Evolutionary conservation across 305 asterid species (phyloP), one percentile per base, ranked within the genome.

Genomic region (Solanum hybrid): DNA sequence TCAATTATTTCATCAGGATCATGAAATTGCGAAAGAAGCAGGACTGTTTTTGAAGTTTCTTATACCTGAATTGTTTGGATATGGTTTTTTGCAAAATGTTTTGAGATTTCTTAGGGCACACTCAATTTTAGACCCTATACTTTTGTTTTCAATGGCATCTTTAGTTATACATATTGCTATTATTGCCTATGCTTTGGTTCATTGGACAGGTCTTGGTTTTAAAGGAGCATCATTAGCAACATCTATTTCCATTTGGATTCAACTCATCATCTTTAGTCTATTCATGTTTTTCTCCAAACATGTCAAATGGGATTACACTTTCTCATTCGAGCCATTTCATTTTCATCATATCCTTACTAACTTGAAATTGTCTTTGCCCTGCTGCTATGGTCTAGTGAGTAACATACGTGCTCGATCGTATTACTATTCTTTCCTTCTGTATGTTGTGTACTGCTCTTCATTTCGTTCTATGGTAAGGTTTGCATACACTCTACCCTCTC

Each of bases 361-460:
- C 89, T 91, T 96, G 90, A 96, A 93, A 93, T 76, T 96, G 20
- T 95, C 98, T 61, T 35, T 96, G 90, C 99, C 51, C 98, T 83
- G 98, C 98, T 83, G 97, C 94, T 35, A 95, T 96, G 97, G 95
- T 95, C 35, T 96, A 97, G 98, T 96, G 46, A 93, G 75, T 67
- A n/a, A 11, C 18, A 2, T 24, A 2, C 4, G 24, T 61, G 24
- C 24, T 57, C 69, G 5, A 18, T n/a, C 75, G n/a, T n/a, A 24
- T 64, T 9, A 64, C 31, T 24, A 0, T 69, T 11, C 33, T n/a
- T 69, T 69, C 76, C 67, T 69, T 64, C 13, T 64, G 13, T 64
- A 22, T 64, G 74, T 22, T 11, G 16, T 24, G 76, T 24, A 24
- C 2, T 69, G 8, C 76, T 64, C 29, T 64, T 8, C 73, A 20